These are phyloP conservation scores for Lipomyces anomalus DNA, from an alignment of 805 yeast species.

Conservation along the genomic window DNA sequence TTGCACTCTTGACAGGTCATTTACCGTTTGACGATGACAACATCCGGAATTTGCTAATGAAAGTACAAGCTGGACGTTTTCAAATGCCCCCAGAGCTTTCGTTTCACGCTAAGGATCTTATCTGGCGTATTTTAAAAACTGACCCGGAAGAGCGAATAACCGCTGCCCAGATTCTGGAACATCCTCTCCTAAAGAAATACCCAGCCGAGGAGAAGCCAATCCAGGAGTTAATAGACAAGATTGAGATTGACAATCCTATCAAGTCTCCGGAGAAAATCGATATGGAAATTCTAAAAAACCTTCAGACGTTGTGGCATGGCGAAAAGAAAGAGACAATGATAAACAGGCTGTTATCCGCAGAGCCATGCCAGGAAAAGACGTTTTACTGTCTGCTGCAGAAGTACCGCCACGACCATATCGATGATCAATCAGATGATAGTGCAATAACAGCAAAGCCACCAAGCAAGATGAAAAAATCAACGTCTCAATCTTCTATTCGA, in stretches of 20 bases:
- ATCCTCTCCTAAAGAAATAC: constrained; percentile 77
- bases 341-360: constrained; percentile 47
- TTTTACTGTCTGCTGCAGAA: constrained; percentile 69
- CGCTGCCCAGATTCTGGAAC: constrained; percentile 67
- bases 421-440: constrained; percentile 13
- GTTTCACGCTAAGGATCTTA: constrained; percentile 79
- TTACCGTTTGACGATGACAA: constrained; percentile 96
- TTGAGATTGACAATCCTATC: constrained; percentile 32
- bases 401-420: constrained; percentile 63
- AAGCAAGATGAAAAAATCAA: constrained; percentile 8
- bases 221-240: constrained; percentile 6
- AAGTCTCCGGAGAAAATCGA: constrained; percentile 50
- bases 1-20: constrained; percentile 90
- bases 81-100: constrained; percentile 77
- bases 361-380: constrained; percentile 66
- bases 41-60: constrained; percentile 75
- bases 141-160: constrained; percentile 76
- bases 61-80: constrained; percentile 87
- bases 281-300: constrained; percentile 64
- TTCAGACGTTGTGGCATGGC: constrained; percentile 78
- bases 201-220: constrained; percentile 18
- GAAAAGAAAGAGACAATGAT: constrained; percentile 51
- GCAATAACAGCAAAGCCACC: constrained; percentile 7
- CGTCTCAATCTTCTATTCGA: constrained; percentile 1
- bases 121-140: constrained; percentile 72